Conservation (phyloP, 202 grass and related monocot species). For the Cymbopogon flexuosus region DNA sequence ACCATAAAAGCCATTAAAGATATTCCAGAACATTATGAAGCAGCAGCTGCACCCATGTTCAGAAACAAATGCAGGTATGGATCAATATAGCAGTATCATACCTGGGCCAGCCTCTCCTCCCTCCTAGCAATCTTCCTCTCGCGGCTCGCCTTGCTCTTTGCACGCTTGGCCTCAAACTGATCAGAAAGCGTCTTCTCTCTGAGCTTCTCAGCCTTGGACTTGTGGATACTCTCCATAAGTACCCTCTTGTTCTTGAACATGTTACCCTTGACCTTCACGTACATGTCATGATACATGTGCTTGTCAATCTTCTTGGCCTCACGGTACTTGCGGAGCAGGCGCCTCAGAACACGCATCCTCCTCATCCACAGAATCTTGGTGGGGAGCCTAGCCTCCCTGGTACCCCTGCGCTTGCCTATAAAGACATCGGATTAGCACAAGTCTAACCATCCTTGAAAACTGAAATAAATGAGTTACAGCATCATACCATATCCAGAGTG, state of each 20-base stretch:
- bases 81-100: constrained; percentile 13
- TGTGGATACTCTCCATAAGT: constrained; percentile 82
- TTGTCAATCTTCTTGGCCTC: constrained; percentile 81
- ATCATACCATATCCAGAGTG: constrained; percentile 65
- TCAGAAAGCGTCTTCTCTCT: constrained; percentile 73
- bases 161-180: constrained; percentile 73
- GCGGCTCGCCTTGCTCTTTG: constrained; percentile 63
- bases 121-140: constrained; percentile 64
- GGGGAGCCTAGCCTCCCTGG: constrained; percentile 73
- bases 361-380: constrained; percentile 78
- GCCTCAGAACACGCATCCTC: constrained; percentile 68
- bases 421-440: neutral
- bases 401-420: constrained; percentile 74
- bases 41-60: neutral
- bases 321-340: constrained; percentile 63
- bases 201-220: constrained; percentile 76
- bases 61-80: neutral
- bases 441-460: neutral
- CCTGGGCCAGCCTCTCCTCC: constrained; percentile 70
- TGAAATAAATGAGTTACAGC: neutral
- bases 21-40: neutral
- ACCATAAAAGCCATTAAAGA: neutral
- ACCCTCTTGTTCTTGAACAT: constrained; percentile 78
- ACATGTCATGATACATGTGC: constrained; percentile 83
- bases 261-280: constrained; percentile 78